These are phyloP conservation scores for Wolfiporia cocos DNA, from an alignment of 1,284 basidiomycete species.

Conservation along the genomic window DNA sequence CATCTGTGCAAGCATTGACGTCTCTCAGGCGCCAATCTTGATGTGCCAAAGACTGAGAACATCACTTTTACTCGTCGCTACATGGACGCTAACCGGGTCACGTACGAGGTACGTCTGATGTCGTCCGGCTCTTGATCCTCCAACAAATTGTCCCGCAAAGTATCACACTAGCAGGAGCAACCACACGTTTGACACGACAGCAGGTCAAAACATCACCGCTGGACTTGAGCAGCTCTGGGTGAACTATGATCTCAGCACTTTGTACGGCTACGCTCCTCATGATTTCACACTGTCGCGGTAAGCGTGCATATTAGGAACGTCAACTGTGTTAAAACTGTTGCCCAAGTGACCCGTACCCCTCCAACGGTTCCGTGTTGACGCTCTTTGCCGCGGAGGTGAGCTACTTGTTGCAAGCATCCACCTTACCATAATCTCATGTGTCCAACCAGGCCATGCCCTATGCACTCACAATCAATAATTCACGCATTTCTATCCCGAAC, in stretches of 20 bases:
- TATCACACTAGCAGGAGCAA: constrained; percentile 46
- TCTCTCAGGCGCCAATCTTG: constrained; percentile 46
- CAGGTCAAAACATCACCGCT: constrained; percentile 45
- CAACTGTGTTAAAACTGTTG: not conserved
- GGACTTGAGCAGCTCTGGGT: constrained; percentile 48
- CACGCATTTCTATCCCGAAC: constrained; percentile 51
- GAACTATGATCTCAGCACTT: constrained; percentile 45
- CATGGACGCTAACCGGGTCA: constrained; percentile 67
- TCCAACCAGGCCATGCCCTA: constrained; percentile 41
- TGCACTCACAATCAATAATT: constrained; percentile 56
- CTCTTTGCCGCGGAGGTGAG: constrained; percentile 52
- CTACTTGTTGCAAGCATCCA: not conserved
- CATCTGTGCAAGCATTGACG: no score
- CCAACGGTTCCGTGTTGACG: constrained; percentile 55
- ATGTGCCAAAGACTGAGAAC: constrained; percentile 37
- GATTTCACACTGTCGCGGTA: constrained; percentile 64
- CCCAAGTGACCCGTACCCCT: constrained; percentile 55
- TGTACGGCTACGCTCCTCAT: constrained; percentile 67
- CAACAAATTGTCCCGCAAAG: constrained; percentile 26
- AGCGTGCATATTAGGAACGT: constrained; percentile 12
- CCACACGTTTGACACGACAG: constrained; percentile 47
- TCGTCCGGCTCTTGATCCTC: not conserved
- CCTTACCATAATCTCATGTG: not conserved
- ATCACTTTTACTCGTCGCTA: constrained; percentile 65
- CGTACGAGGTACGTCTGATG: constrained; percentile 49